These are phyloP conservation scores for Colletotrichum orbiculare DNA, from an alignment of 2,329 filamentous ascomycete genomes.

Conservation along the genomic window DNA sequence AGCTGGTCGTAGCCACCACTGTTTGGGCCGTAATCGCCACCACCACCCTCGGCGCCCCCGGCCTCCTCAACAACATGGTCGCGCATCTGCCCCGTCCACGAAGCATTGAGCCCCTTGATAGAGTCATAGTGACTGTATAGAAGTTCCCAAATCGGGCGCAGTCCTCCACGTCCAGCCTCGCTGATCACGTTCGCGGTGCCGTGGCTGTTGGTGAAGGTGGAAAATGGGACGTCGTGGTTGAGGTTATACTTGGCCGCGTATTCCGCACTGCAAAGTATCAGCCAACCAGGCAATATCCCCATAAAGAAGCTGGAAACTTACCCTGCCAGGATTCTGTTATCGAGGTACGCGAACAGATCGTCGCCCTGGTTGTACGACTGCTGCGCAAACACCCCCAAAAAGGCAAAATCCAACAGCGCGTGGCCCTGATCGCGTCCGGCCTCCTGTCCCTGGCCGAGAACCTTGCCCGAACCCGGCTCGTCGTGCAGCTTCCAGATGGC, in stretches of 20 bases:
- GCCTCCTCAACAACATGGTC: constrained; percentile 47
- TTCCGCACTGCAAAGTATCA: constrained; percentile 42
- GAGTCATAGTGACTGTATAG: constrained; percentile 52
- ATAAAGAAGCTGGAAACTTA: constrained; percentile 32
- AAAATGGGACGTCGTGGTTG: constrained; percentile 54
- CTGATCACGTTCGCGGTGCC: constrained; percentile 49
- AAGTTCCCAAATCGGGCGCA: constrained; percentile 52
- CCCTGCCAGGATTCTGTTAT: constrained; percentile 50
- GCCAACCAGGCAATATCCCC: background rate
- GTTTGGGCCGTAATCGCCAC: constrained; percentile 53
- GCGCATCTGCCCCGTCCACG: constrained; percentile 51
- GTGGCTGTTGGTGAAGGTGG: constrained; percentile 50
- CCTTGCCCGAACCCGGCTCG: constrained; percentile 43
- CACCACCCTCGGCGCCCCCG: constrained; percentile 54
- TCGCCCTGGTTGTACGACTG: constrained; percentile 55
- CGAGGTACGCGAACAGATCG: constrained; percentile 49
- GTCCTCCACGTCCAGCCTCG: constrained; percentile 43
- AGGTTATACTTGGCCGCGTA: constrained; percentile 55
- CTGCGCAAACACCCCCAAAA: constrained; percentile 54
- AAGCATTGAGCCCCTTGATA: constrained; percentile 50
- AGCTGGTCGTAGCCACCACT: constrained; percentile 55
- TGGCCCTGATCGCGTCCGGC: constrained; percentile 59
- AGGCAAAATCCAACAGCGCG: constrained; percentile 50
- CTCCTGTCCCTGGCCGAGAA: constrained; percentile 53
- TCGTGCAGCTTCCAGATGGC: constrained; percentile 45